Conservation (phyloP, 106 monocot species). For the Vanilla planifolia region DNA sequence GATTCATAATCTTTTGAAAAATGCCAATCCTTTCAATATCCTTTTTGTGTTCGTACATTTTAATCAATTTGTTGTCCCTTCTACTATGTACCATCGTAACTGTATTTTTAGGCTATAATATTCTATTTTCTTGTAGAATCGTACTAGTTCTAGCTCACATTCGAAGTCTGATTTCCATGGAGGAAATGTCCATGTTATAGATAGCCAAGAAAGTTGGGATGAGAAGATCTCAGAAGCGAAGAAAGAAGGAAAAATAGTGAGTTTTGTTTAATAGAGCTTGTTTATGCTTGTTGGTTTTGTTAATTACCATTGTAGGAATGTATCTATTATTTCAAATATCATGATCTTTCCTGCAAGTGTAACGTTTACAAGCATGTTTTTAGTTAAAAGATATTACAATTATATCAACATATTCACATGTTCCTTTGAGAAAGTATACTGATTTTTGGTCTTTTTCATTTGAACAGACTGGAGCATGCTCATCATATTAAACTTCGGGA, state of each 20-base stretch:
- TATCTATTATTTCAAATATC: neutral
- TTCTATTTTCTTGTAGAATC: constrained; percentile 17
- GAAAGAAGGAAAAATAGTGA: constrained; percentile 56
- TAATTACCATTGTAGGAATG: neutral
- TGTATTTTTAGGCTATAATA: neutral
- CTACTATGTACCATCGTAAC: no score
- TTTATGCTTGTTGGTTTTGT: neutral
- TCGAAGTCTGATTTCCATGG: constrained; percentile 41
- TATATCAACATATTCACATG: neutral
- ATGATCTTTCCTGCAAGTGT: neutral
- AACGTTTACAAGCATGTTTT: no score
- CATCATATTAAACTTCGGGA: no score
- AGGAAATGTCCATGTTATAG: constrained; percentile 53
- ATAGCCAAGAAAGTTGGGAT: constrained; percentile 58
- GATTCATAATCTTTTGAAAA: neutral
- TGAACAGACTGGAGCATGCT: neutral
- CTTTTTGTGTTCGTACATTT: neutral
- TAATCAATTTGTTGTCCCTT: neutral
- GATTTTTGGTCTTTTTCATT: constrained; percentile 1
- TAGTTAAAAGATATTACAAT: neutral
- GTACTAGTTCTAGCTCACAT: constrained; percentile 15
- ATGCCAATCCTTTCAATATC: neutral
- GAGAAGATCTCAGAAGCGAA: constrained; percentile 48
- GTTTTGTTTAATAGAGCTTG: neutral
- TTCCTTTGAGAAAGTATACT: neutral